A percentile compares a stretch with the other conserved stretches of the same genome.
These are phyloP conservation scores for Globisporangium lucens DNA, from an alignment of 352 stramenopile species.

Conservation along the genomic window DNA sequence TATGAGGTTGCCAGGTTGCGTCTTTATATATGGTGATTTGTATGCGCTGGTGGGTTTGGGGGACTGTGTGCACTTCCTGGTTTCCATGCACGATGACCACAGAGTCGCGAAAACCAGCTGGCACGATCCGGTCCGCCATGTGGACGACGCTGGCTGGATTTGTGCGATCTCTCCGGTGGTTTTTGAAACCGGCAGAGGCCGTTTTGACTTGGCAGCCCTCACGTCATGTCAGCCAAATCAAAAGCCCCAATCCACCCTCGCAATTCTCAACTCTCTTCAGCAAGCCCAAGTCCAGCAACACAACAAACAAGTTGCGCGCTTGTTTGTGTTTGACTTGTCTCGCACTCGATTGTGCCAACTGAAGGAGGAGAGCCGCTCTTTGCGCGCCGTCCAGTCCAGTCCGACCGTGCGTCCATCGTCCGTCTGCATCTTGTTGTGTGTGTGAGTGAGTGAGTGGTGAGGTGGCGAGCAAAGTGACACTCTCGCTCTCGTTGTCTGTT, in stretches of 20 bases:
- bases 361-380: not conserved
- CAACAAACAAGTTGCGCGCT: not conserved
- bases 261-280: not conserved
- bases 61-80: not conserved
- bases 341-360: not conserved
- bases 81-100: conserved; percentile 4
- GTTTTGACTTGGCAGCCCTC: not conserved
- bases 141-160: conserved; percentile 27
- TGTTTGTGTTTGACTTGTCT: not conserved
- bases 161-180: not conserved
- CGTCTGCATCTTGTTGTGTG: not conserved
- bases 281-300: not conserved
- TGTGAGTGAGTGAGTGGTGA: not conserved
- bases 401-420: not conserved
- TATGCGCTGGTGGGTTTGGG: not conserved
- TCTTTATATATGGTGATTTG: not conserved
- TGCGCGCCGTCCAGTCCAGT: conserved; percentile 1
- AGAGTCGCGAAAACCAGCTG: conserved; percentile 5
- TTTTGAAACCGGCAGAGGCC: conserved; percentile 8
- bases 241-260: not conserved
- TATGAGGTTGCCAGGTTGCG: not conserved
- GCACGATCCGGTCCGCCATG: conserved; percentile 14
- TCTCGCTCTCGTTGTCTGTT: not conserved
- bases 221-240: conserved; percentile 1
- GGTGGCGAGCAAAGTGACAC: not conserved